Base-by-base conservation (phyloP, 1,139 yeast genomes). In the Saccharomyces hybrid region DNA sequence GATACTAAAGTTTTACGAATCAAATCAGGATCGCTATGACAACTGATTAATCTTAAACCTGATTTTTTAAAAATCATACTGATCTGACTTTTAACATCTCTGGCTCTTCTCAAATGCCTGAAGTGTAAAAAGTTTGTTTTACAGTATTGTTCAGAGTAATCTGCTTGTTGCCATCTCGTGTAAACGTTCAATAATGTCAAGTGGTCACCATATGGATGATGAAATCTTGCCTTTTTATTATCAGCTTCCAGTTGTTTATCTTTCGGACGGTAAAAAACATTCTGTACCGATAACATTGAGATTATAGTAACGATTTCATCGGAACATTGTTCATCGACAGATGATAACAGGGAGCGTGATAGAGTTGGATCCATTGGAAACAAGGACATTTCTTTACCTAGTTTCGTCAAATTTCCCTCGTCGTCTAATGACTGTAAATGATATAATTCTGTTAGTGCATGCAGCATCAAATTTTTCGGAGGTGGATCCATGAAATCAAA, bases 401-500 rank as follows among this genome's bases (percentile, higher is more conserved):
- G 72, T 3, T 73, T 67, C 0, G 98, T 93, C 56, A 95, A 72
- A 48, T 75, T 69, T 0, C 98, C 97, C 42, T 84, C 86, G 7
- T 64, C 64, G 66, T 90, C 95, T 48, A 95, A 73, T 0, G 98
- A 97, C 28, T 86, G 83, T 48, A 95, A 73, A 46, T 87, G 85
- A 67, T 83, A 93, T 47, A 95, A 75, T 60, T 91, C 97, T 62
- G 88, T 91, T 52, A 93, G 72, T 0, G 99, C 97, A 11, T 83
- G 77, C 50, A 86, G 67, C 78, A 93, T 79, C 0, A 96, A 78
- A 54, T 80, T 82, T 14, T 80, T 78, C 1, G 95, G 86, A 0
- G 99, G 99, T 8, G 95, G 91, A 66, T 93, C 99, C 96, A 91
- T 88, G 63, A 90, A 91, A 52, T 88, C 96, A 71, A 91, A 91